Base-by-base conservation (phyloP, 768 basidiomycete species). In the Leccinum uliginosum region DNA sequence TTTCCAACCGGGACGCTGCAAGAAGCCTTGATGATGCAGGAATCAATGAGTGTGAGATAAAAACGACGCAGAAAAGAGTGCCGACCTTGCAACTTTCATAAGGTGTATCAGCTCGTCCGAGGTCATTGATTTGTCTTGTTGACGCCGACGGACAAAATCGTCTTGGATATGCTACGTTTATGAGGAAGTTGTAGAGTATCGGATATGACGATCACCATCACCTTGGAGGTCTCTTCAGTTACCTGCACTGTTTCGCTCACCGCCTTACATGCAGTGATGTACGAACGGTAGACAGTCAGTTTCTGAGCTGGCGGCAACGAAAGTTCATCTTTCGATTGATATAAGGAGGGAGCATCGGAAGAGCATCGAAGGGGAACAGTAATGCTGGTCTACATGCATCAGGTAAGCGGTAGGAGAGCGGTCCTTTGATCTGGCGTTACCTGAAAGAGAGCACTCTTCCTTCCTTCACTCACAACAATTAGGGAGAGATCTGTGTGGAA, bases 401-500 rank as follows among this genome's bases (percentile, higher is more conserved):
- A 52, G 4, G 30, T 34, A 21, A 49, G 29, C 19, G 19, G 21
- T 11, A 34, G 14, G 19, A 50, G 29, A 34, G 49, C 5, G n/a
- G 8, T 47, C 17, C 17, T n/a, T 26, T 47, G 17, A 21, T 65
- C 17, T 29, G 8, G 23, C 6, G 17, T 54, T 55, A 87, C 89
- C 78, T 83, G 78, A 68, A 91, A 87, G 65, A 93, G 85, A 2
- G 85, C 75, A 61, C 87, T 90, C 70, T 83, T 84, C 57, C 75
- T 76, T 29, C 90, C 88, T 56, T 85, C 79, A 40, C 79, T 77
- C 10, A 87, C 70, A 0, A 88, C 71, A 19, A 93, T 60, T 57
- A 85, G 82, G n/a, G 71, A 76, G n/a, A 89, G 71, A 62, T 91
- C 89, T 1, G 89, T 91, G 19, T 83, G 76, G 63, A 93, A 92